A percentile compares a stretch with the other conserved stretches of the same genome.
These are phyloP conservation scores for Aspergillus olivimuriae DNA, from an alignment of 495 filamentous ascomycete genomes.

Conservation along the genomic window DNA sequence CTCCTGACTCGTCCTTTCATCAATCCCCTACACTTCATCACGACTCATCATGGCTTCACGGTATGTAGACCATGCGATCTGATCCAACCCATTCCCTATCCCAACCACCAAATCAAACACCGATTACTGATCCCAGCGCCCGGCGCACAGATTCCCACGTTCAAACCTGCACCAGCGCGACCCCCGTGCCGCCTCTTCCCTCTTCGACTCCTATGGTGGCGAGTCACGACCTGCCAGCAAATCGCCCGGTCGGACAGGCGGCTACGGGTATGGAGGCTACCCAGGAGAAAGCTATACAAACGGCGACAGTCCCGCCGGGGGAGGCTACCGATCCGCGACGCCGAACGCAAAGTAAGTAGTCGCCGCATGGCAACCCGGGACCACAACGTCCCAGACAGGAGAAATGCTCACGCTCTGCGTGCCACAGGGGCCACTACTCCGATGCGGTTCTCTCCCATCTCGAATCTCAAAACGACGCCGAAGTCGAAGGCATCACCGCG, in stretches of 20 bases:
- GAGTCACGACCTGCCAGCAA: constrained; percentile 45
- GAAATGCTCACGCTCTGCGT: too few species aligned
- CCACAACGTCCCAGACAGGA: constrained; percentile 5
- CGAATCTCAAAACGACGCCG: constrained; percentile 89
- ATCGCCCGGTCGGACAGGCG: constrained; percentile 45
- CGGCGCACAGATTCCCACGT: too few species aligned
- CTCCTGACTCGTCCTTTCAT: too few species aligned
- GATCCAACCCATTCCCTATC: too few species aligned
- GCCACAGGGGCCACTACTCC: constrained; percentile 88
- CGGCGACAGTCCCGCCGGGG: constrained; percentile 21
- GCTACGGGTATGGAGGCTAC: constrained; percentile 55
- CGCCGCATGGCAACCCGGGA: neutral
- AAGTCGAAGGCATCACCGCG: constrained; percentile 81
- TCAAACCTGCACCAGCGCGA: too few species aligned
- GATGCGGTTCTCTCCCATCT: constrained; percentile 89
- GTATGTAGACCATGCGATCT: too few species aligned
- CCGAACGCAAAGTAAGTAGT: constrained; percentile 68
- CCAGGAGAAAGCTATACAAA: constrained; percentile 36
- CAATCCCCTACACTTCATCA: too few species aligned
- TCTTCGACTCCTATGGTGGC: constrained; percentile 81
- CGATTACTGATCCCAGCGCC: too few species aligned
- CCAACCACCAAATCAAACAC: too few species aligned
- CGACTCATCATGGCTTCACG: too few species aligned
- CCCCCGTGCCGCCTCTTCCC: constrained; percentile 70
- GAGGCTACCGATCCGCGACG: constrained; percentile 60